A percentile compares a stretch with the other conserved stretches of the same genome.
Evolutionary conservation across 75 land plant species (phyloP).

Genomic region (Isoetes taiwanensis): DNA sequence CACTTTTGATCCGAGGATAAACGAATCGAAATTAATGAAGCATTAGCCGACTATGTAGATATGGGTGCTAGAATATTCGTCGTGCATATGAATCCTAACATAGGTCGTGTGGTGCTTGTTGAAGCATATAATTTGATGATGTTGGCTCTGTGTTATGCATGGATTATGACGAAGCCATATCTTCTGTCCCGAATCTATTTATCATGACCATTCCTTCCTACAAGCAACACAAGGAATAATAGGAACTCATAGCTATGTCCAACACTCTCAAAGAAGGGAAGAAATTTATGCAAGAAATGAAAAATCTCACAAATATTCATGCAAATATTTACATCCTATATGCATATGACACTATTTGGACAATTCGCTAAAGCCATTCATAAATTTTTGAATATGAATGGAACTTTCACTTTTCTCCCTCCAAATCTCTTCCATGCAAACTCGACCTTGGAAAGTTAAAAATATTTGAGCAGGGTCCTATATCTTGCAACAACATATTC

Average conservation of each 20-base stretch:
- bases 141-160: slow-evolving; percentile 48
- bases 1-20: too few species aligned
- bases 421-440: not conserved
- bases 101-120: slow-evolving; percentile 35
- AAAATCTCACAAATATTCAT: too few species aligned
- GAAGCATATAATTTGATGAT: slow-evolving; percentile 28
- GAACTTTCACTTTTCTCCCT: not conserved
- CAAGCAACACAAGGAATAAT: slow-evolving; percentile 50
- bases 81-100: slow-evolving; percentile 39
- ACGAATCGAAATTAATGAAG: too few species aligned
- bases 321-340: slow-evolving; percentile 14
- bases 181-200: slow-evolving; percentile 18
- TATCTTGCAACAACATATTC: not conserved
- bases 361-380: slow-evolving; percentile 12
- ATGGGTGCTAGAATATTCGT: slow-evolving; percentile 65
- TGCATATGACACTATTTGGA: slow-evolving; percentile 29
- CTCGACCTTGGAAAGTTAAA: slow-evolving; percentile 10
- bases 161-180: slow-evolving; percentile 51
- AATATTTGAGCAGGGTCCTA: not conserved
- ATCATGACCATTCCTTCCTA: slow-evolving; percentile 19
- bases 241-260: slow-evolving; percentile 42
- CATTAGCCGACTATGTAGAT: slow-evolving; percentile 39
- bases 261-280: too few species aligned
- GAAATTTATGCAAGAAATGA: too few species aligned
- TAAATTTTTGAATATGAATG: not conserved